Base-by-base conservation (phyloP, 2,329 filamentous ascomycete species). In the Aspergillus pseudonomiae region DNA sequence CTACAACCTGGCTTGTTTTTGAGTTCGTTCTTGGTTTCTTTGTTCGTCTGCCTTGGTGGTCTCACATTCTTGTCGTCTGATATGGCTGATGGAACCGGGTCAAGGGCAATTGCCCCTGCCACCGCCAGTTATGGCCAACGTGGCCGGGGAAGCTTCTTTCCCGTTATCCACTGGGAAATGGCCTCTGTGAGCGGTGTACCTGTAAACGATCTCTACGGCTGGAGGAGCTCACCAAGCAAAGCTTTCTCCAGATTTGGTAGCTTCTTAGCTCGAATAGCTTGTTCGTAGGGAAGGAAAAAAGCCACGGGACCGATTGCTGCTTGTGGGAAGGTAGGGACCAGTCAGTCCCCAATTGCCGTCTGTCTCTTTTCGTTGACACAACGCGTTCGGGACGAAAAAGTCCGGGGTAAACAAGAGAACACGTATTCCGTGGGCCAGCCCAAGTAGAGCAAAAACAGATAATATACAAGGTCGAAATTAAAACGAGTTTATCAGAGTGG, bases 361-460 rank as follows among this genome's bases (percentile, higher is more conserved):
- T 24, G 26, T 28, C 26, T 28, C 34, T 14, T 36, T 6, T 6
- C 5, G 16, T 36, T 16, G 34, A 36, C 34, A 36, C 34, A 36
- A 36, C 34, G 34, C 3, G 14, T 12, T 12, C 14, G 14, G 26
- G 26, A 36, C 34, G 34, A 54, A 16, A 39, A 28, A 52, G 57
- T 59, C 57, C 45, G 57, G 57, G 57, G 57, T 59, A 59, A 50
- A 55, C 34, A 46, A 58, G 19, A 41, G 41, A 48, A 46, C 56
- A 58, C 56, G 41, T 48, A 48, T 58, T 28, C 12, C 39, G 39
- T 10, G 11, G 19, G 45, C 41, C 41, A 48, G 45, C 9, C 9
- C 26, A 26, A 46, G 21, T 28, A n/a, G 21, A 24, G 9, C 12
- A 16, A 41, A 12, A 19, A 6, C 16, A 12, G n/a, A 36, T 50